Conservation (phyloP, 2,329 filamentous ascomycete genomes). For the Pyricularia grisea region DNA sequence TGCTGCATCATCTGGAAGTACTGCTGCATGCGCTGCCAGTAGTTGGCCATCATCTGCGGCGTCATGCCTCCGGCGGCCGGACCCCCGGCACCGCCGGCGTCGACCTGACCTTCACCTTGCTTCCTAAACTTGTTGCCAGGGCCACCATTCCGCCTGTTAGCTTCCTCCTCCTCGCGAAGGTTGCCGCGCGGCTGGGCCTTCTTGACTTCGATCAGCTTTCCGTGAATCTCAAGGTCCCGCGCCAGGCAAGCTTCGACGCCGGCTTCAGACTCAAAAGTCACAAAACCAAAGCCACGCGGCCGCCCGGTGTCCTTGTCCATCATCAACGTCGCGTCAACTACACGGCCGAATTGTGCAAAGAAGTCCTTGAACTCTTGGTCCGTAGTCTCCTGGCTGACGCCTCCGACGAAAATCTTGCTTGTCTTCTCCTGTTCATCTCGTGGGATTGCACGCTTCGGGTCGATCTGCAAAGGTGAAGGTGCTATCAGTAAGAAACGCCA, state of each 20-base stretch:
- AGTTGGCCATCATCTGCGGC: conserved; percentile 95
- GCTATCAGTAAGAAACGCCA: neutral
- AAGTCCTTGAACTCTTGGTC: conserved; percentile 95
- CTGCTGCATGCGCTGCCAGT: conserved; percentile 97
- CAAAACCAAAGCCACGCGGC: conserved; percentile 92
- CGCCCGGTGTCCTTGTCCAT: conserved; percentile 99
- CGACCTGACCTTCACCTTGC: conserved; percentile 18
- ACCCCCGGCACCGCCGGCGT: conserved; percentile 24
- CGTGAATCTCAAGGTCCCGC: conserved; percentile 79
- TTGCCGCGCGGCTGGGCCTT: conserved; percentile 94
- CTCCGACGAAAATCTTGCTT: conserved; percentile 96
- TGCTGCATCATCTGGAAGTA: conserved; percentile 95
- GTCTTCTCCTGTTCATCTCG: conserved; percentile 97
- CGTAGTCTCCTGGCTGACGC: conserved; percentile 93
- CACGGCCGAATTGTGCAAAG: conserved; percentile 92
- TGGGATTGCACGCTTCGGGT: conserved; percentile 94
- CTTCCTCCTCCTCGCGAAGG: conserved; percentile 80
- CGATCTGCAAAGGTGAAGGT: conserved; percentile 57
- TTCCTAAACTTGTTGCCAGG: conserved; percentile 45
- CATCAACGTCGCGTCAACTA: conserved; percentile 97
- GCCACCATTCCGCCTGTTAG: conserved; percentile 44
- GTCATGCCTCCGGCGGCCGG: conserved; percentile 59
- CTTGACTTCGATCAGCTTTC: conserved; percentile 96
- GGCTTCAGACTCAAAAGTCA: conserved; percentile 93
- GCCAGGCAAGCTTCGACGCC: conserved; percentile 88